Evolutionary conservation across 2,329 filamentous ascomycete species (phyloP).

Genomic region (Trichoderma cornu-damae): DNA sequence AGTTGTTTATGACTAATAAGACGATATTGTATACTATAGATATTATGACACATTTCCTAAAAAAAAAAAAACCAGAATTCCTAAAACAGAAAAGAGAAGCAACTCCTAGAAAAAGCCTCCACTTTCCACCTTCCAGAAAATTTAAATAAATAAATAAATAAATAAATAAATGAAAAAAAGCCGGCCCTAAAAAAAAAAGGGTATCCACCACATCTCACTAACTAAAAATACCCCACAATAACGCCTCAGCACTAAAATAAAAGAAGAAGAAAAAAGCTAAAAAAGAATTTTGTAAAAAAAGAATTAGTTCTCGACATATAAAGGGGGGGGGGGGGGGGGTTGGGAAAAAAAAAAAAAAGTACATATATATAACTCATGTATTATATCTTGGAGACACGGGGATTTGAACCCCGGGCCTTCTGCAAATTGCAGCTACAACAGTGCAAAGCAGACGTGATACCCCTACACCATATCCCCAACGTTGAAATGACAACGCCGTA

Average conservation of each 20-base stretch:
- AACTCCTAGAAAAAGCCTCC: too few relatives aligned
- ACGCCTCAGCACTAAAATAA: not conserved
- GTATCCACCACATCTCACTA: not conserved
- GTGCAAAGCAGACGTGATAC: conserved; percentile 14
- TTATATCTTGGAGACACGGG: conserved; percentile 11
- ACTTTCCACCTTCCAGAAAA: too few relatives aligned
- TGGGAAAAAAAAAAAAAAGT: not conserved
- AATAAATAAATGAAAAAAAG: too few relatives aligned
- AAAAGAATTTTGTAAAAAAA: too few relatives aligned
- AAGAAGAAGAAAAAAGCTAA: not conserved
- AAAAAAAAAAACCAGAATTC: too few relatives aligned
- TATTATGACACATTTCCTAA: not conserved
- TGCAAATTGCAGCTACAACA: not conserved
- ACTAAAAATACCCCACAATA: not conserved
- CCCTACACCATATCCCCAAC: conserved; percentile 13
- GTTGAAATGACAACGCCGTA: not conserved
- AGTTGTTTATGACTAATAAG: not conserved
- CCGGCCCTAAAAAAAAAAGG: too few relatives aligned
- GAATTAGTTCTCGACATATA: too few relatives aligned
- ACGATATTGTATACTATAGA: not conserved
- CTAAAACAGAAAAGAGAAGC: too few relatives aligned
- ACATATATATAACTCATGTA: too few relatives aligned
- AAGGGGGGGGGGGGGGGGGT: too few relatives aligned
- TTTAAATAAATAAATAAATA: too few relatives aligned
- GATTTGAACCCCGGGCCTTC: conserved; percentile 13